Base-by-base conservation (phyloP, 2,329 filamentous ascomycete species). In the Cladophialophora exuberans region DNA sequence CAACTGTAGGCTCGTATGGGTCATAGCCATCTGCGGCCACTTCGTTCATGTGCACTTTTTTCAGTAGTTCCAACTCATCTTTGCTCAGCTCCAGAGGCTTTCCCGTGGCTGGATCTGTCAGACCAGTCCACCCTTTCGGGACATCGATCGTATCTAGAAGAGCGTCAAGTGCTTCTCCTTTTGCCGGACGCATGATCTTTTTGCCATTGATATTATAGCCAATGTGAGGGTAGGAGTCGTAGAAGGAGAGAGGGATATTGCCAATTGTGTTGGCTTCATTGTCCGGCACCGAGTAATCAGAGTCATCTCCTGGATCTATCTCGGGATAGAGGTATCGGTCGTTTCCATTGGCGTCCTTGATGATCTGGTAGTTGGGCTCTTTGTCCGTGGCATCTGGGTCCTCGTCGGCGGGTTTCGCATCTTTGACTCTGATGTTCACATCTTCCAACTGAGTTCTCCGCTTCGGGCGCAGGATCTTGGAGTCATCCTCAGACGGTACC, bases 151-250 rank as follows among this genome's bases (percentile, higher is more conserved):
- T 97, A 67, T 99, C 93, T 7, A 99, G 80, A 38, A 99, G 80
- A 10, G 91, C 90, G 77, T 99, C 94, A 26, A 99, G 77, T 30
- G 94, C 94, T 70, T 96, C 88, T 48, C 93, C 93, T 64, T 91
- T 93, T 3, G 95, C 94, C 5, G 94, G 94, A 48, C 94, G 88
- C 86, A 96, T 89, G 62, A 99, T 96, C 73, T 89, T 95, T 82
- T 95, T 97, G 72, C 94, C 94, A 72, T 99, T 96, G 76, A 99
- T 97, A 67, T 97, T 90, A 75, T 99, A 99, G 56, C 94, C 94
- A 69, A 99, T 97, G 71, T 99, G 94, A 46, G 94, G 94, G 70
- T 97, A 99, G 30, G 90, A 88, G 71, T 99, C 94, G 77, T 99
- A 99, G 75, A 96, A 97, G 2, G 89, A 88, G 45, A 97, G 77